Evolutionary conservation across 164 flowering plant species (phyloP).

Genomic region (grape (Vitis vinifera)): ASM3070453v1 NC_081814.1:3659001-3659500

Average conservation of each 20-base stretch:
- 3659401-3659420: too few species aligned
- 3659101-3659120: conserved; percentile 1
- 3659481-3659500: too few species aligned
- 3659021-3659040: conserved; percentile 24
- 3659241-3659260: not conserved
- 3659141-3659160: conserved; percentile 15
- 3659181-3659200: conserved; percentile 6
- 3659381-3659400: too few species aligned
- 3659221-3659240: not conserved
- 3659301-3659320: too few species aligned
- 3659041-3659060: conserved; percentile 11
- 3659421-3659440: too few species aligned
- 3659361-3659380: too few species aligned
- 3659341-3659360: too few species aligned
- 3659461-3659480: too few species aligned
- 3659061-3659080: conserved; percentile 14
- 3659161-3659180: conserved; percentile 8
- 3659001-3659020: not conserved
- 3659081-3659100: not conserved
- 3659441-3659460: too few species aligned
- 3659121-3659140: conserved; percentile 7
- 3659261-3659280: too few species aligned
- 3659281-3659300: too few species aligned
- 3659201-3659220: not conserved
- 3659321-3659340: too few species aligned